These are phyloP conservation scores for Backusella circina DNA, from an alignment of 192 early-diverging fungal species.

Conservation along the genomic window DNA sequence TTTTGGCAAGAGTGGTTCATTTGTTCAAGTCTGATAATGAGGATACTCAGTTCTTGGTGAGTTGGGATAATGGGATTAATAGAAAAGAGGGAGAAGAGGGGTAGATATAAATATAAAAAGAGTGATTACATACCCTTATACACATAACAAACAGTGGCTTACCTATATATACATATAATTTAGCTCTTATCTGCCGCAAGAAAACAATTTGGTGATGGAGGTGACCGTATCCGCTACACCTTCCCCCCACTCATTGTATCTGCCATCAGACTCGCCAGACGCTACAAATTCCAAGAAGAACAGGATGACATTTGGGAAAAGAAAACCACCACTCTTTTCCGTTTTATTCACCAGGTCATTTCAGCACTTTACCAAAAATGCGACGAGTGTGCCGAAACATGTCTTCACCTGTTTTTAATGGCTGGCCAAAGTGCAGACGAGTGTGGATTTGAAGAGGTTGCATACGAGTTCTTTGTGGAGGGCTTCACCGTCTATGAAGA, in stretches of 20 bases:
- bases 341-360: slow-evolving; percentile 87
- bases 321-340: slow-evolving; percentile 72
- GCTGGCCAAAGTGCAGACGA: slow-evolving; percentile 86
- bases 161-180: slow-evolving; percentile 7
- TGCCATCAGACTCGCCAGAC: slow-evolving; percentile 60
- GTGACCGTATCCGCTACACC: slow-evolving; percentile 88
- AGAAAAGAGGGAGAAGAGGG: background rate
- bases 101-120: background rate
- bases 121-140: background rate
- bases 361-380: slow-evolving; percentile 66
- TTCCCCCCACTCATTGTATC: slow-evolving; percentile 82
- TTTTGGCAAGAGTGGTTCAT: slow-evolving; percentile 79
- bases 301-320: slow-evolving; percentile 61
- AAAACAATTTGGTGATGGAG: slow-evolving; percentile 88
- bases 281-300: slow-evolving; percentile 46
- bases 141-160: background rate
- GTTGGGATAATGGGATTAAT: slow-evolving; percentile 16
- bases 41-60: slow-evolving; percentile 75
- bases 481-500: slow-evolving; percentile 98
- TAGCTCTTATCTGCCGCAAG: slow-evolving; percentile 78
- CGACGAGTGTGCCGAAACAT: slow-evolving; percentile 51
- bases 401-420: slow-evolving; percentile 82
- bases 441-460: slow-evolving; percentile 86
- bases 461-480: slow-evolving; percentile 97
- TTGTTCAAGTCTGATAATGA: slow-evolving; percentile 67